Conservation (phyloP, 2,329 filamentous ascomycete species). For the Rutstroemia sp. region DNA sequence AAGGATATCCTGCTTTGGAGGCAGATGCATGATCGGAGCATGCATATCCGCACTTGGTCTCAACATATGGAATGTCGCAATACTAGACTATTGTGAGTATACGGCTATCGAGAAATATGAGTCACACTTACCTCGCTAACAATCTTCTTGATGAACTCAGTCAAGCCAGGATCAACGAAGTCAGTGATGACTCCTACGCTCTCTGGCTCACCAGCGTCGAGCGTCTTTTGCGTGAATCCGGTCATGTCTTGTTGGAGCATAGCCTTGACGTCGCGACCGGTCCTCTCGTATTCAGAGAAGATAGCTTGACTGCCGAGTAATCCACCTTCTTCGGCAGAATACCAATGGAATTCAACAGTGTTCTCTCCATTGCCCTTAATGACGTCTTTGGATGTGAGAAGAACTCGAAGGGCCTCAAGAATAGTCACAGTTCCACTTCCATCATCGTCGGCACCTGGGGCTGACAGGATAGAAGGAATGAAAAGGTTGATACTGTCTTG, state of each 20-base stretch:
- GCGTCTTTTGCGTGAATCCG: conserved; percentile 74
- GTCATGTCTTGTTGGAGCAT: conserved; percentile 99
- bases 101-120: neutral
- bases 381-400: conserved; percentile 67
- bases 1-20: conserved; percentile 66
- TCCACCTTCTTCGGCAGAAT: conserved; percentile 83
- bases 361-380: conserved; percentile 66
- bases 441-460: conserved; percentile 93
- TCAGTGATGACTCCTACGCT: conserved; percentile 90
- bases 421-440: conserved; percentile 92
- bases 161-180: conserved; percentile 76
- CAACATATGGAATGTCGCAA: conserved; percentile 78
- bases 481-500: conserved; percentile 95
- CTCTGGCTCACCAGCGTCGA: conserved; percentile 76
- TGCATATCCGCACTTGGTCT: conserved; percentile 85
- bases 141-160: conserved; percentile 83
- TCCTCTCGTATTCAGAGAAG: conserved; percentile 71
- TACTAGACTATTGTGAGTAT: conserved; percentile 45
- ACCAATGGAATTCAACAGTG: conserved; percentile 96
- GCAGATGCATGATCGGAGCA: conserved; percentile 71
- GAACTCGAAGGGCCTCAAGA: conserved; percentile 77
- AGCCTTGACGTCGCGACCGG: conserved; percentile 71
- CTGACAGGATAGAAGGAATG: conserved; percentile 72
- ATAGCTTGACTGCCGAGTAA: conserved; percentile 84
- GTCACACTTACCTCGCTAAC: conserved; percentile 52